Evolutionary conservation across 2,329 filamentous ascomycete species (phyloP), one percentile per base, ranked within the genome.

Genomic region (Raffaelea ambrosiae): DNA sequence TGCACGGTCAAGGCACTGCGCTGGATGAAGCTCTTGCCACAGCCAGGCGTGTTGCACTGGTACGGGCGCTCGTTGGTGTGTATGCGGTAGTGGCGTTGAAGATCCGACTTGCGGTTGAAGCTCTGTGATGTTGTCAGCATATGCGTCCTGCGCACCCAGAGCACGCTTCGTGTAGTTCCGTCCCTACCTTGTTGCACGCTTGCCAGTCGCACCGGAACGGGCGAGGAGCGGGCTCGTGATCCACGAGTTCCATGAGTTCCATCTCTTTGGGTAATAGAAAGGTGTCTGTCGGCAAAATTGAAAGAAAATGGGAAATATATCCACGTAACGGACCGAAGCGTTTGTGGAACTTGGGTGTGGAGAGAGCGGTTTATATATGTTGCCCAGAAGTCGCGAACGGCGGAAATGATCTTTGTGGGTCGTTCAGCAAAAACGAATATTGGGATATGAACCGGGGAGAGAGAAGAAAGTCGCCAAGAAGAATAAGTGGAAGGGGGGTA

Each of bases 41-140:
- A 86, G 5, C 74, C 77, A 9, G 71, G 70, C 9, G 70, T 75
- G 48, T 68, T 68, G 64, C 81, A 86, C 26, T 73, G 70, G 60
- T 84, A 84, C 10, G 82, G 82, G 19, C 81, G 70, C 63, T 85
- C 81, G 59, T 84, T 84, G 47, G 82, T 86, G 63, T 86, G 82
- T 58, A 85, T 86, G 53, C 82, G 74, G 59, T 83, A 83, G 59
- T 86, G 82, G 59, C 82, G 73, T 58, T 84, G 80, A 51, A 86
- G 67, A 57, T 85, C 82, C 18, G 82, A 85, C 63, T 85, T 85
- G 58, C 82, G 73, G 64, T 84, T 84, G 69, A 86, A 86, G 65
- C 78, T 82, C 82, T 85, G 55, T n/a, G 39, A 26, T 13, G 21
- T 43, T n/a, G 8, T 23, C 26, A 29, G 13, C 13, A 29, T 29